These are phyloP conservation scores for Phytophthora ramorum DNA, from an alignment of 352 stramenopile species.

Conservation along the genomic window DNA sequence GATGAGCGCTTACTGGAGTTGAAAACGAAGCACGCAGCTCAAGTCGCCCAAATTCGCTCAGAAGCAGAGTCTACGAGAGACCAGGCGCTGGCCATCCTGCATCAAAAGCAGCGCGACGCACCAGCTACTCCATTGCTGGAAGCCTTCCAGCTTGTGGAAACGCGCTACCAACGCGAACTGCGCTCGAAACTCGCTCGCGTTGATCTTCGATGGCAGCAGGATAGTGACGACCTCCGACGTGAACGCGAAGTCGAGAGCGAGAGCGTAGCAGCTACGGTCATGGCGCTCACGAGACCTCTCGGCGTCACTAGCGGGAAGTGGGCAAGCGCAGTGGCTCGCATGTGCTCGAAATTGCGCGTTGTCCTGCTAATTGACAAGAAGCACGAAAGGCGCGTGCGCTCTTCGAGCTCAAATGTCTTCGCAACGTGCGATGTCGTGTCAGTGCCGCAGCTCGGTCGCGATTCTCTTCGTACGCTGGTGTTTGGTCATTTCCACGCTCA, in stretches of 20 bases:
- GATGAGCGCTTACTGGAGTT: slow-evolving; percentile 71
- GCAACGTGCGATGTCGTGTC: slow-evolving; percentile 39
- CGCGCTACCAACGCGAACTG: slow-evolving; percentile 31
- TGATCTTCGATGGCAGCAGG: slow-evolving; percentile 67
- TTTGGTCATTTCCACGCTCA: slow-evolving; percentile 61
- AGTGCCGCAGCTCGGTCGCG: slow-evolving; percentile 26
- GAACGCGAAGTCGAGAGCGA: slow-evolving; percentile 75
- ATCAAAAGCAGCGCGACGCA: slow-evolving; percentile 46
- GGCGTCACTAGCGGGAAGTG: slow-evolving; percentile 76
- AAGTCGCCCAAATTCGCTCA: slow-evolving; percentile 41
- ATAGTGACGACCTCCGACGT: slow-evolving; percentile 63
- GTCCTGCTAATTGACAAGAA: slow-evolving; percentile 50
- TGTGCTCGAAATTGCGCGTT: slow-evolving; percentile 57
- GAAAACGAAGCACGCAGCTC: slow-evolving; percentile 41
- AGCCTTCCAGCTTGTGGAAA: slow-evolving; percentile 51
- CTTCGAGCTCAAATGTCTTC: slow-evolving; percentile 39
- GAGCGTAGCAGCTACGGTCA: slow-evolving; percentile 74
- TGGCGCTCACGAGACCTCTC: slow-evolving; percentile 74
- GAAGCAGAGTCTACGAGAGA: slow-evolving; percentile 43
- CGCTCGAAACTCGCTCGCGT: slow-evolving; percentile 47
- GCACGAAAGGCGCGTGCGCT: slow-evolving; percentile 19
- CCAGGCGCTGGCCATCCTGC: slow-evolving; percentile 25
- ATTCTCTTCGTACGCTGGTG: slow-evolving; percentile 41
- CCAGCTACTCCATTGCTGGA: slow-evolving; percentile 18
- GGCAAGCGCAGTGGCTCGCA: slow-evolving; percentile 65